Evolutionary conservation across 1,139 yeast species (phyloP), one percentile per base, ranked within the genome.

Genomic region (Scheffersomyces lignicola): DNA sequence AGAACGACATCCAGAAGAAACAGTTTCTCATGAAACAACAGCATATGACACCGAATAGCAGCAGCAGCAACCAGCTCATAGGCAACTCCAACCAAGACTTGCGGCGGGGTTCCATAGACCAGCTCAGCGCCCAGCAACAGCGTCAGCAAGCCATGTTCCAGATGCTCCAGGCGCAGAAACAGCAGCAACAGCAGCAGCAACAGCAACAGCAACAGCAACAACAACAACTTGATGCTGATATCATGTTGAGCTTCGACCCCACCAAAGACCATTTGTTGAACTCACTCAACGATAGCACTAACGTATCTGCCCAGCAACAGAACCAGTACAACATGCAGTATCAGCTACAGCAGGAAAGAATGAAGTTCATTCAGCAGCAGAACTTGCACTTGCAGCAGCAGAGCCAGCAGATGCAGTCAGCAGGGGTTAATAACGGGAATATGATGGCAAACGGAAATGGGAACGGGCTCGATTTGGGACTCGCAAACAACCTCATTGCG

Each of bases 21-120:
- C 62, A 56, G 36, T 51, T 49, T 31, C 33, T 54, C 36, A 40
- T 52, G 43, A 51, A 52, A 37, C 58, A 55, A 31, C 57, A 51
- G 20, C 47, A 45, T 5, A 14, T 27, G 31, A 20, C 30, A 12
- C 11, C 37, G 3, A 20, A 26, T 14, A 33, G 13, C 15, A 18
- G 13, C n/a, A 22, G 13, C n/a, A 14, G 17, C 14, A 9, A 22
- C 18, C 23, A 20, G n/a, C 14, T 5, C 31, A 12, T 17, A 14
- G 30, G 31, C 9, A 9, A n/a, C n/a, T 14, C 7, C 9, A 18
- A 15, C 23, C 31, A 24, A 26, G 18, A 7, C 7, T 13, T 13
- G 10, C 14, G 20, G 17, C 7, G 28, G 13, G 15, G 29, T 11
- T 10, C 11, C 6, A 23, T 22, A 12, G 17, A 28, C 8, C 15